Evolutionary conservation across 306 rosid genomes (phyloP).

Genomic region (Comarum palustre): DNA sequence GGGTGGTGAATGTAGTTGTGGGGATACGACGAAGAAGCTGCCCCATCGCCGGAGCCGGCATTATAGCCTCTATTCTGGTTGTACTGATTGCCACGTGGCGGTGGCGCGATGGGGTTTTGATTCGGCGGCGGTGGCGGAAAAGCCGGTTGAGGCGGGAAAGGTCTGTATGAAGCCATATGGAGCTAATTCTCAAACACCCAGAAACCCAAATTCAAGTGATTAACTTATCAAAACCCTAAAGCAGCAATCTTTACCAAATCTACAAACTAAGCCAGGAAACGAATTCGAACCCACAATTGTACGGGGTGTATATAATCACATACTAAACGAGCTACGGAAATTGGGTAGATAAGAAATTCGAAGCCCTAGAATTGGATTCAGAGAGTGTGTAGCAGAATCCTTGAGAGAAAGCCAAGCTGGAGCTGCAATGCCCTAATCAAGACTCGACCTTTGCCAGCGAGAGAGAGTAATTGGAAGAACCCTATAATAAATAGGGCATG

Average conservation of each 20-base stretch:
- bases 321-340: background rate
- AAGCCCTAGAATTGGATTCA: background rate
- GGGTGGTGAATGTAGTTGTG: conserved; percentile 48
- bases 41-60: conserved; percentile 30
- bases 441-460: background rate
- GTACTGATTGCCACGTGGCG: conserved; percentile 47
- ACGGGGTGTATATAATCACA: background rate
- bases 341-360: background rate
- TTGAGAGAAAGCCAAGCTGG: background rate
- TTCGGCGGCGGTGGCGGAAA: conserved; percentile 42
- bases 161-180: conserved; percentile 87
- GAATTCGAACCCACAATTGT: background rate
- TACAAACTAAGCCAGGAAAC: background rate
- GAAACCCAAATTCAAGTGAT: conserved; percentile 2
- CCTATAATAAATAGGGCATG: background rate
- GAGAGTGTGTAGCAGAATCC: background rate
- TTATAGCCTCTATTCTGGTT: conserved; percentile 63
- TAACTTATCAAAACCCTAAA: conserved; percentile 19
- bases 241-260: conserved; percentile 1
- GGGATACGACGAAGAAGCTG: conserved; percentile 52
- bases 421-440: conserved; percentile 6
- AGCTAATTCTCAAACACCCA: conserved; percentile 23
- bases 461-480: background rate
- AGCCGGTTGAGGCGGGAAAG: conserved; percentile 82
- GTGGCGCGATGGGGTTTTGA: conserved; percentile 54